Base-by-base conservation (phyloP, 257 asterid genomes). In the Solanum neorickii region DNA sequence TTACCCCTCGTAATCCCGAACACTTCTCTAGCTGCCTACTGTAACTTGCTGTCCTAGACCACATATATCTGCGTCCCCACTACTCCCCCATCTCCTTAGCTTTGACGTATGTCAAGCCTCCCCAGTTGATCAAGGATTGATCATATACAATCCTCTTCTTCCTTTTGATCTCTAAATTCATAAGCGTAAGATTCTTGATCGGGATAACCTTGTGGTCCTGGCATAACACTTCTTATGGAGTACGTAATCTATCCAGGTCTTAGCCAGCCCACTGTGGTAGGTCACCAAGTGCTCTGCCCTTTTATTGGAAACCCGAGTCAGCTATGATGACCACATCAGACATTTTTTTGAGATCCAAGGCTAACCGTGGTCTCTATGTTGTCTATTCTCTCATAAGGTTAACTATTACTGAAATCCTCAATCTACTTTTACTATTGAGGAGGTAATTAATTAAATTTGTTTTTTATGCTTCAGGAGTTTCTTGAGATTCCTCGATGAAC, bases 401-500 rank as follows among this genome's bases (percentile, higher is more conserved):
- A 78, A 44, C 41, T 13, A 9, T 46, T 15, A 5, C 14, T 56
- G 88, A 25, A 41, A 35, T 82, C 33, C 47, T 60, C 35, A 25
- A 59, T 42, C 76, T 87, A 59, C 78, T 25, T 35, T 25, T 23
- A 20, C 47, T 89, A 15, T 42, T 37, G 35, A 75, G 27, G 52
- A 87, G 83, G 42, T 39, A 41, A 42, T 83, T 86, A 56, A 82
- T 83, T 88, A 75, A 15, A 83, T 59, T 80, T 56, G 42, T 75
- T 35, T 46, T 87, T 88, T 88, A 72, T 46, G 87, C 56, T 86
- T 86, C 88, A 97, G 99, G 99, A 91, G 97, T 89, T 97, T 97
- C 91, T 86, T 95, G 91, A 96, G 98, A 93, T 96, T 94, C 88
- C 98, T 97, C 82, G 97, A 91, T 88, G 98, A 94, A 88, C 92